These are phyloP conservation scores for Cyberlindnera japonica DNA, from an alignment of 805 yeast species.

Conservation along the genomic window DNA sequence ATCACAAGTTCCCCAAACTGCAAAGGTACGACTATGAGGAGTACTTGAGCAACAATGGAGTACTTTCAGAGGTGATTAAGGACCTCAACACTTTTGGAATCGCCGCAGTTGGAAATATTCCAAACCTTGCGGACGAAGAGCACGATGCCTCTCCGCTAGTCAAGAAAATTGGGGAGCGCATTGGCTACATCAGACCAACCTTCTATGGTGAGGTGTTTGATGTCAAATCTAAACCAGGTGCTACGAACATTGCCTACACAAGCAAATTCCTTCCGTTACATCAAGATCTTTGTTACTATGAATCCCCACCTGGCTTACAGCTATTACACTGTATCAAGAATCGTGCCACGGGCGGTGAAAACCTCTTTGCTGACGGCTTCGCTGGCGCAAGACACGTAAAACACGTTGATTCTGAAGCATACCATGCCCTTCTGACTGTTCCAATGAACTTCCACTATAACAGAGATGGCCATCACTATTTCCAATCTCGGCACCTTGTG, in stretches of 20 bases:
- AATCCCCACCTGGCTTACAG: constrained; percentile 80
- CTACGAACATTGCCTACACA: constrained; percentile 71
- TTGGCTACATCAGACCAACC: constrained; percentile 68
- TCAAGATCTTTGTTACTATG: constrained; percentile 74
- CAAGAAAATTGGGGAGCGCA: constrained; percentile 45
- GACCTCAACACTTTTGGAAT: constrained; percentile 56
- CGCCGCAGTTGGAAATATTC: constrained; percentile 50
- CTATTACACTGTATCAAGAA: constrained; percentile 57
- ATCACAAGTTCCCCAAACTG: constrained; percentile 18
- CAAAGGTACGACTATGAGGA: constrained; percentile 7
- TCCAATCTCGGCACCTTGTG: constrained; percentile 57
- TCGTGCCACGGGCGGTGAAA: constrained; percentile 60
- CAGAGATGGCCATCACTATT: constrained; percentile 58
- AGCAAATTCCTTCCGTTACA: constrained; percentile 63
- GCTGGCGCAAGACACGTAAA: constrained; percentile 57
- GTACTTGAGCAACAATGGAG: constrained; percentile 14
- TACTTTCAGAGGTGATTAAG: constrained; percentile 36
- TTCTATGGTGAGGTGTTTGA: constrained; percentile 72
- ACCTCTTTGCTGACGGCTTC: constrained; percentile 65
- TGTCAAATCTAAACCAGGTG: constrained; percentile 49
- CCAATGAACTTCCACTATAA: constrained; percentile 70
- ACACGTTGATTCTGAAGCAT: constrained; percentile 57
- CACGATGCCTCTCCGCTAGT: constrained; percentile 26
- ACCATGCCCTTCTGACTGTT: constrained; percentile 53
- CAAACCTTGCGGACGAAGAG: constrained; percentile 41